These are phyloP conservation scores for Mucor sp. DNA, from an alignment of 371 early-diverging fungal species.

Conservation along the genomic window DNA sequence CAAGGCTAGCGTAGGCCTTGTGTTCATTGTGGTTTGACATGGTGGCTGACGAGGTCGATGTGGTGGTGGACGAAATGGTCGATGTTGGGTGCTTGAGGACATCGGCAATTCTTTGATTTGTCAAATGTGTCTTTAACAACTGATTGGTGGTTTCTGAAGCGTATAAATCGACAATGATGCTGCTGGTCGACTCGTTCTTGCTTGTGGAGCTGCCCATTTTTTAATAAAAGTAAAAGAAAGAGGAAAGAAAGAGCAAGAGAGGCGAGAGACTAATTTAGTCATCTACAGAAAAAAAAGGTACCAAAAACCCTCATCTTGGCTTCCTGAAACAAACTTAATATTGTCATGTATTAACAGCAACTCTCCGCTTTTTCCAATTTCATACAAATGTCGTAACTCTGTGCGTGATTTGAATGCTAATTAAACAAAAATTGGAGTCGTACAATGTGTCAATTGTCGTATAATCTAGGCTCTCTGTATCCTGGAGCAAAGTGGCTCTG, in stretches of 20 bases:
- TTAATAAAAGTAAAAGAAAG: neutral
- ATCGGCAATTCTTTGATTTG: neutral
- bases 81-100: neutral
- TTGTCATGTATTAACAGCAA: too few species aligned
- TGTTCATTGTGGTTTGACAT: conserved; percentile 1
- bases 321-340: neutral
- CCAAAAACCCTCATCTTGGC: neutral
- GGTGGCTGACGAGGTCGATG: neutral
- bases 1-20: neutral
- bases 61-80: neutral
- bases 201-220: neutral
- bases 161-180: neutral
- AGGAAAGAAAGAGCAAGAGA: neutral
- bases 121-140: neutral
- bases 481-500: neutral
- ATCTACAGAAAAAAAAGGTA: neutral
- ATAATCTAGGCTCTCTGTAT: too few species aligned
- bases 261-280: neutral
- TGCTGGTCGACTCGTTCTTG: neutral
- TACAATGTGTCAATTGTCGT: neutral
- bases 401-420: neutral
- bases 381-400: neutral
- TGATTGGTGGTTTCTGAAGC: conserved; percentile 6
- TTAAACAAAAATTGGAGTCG: neutral
- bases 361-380: neutral